A percentile compares a stretch with the other conserved stretches of the same genome.
Conservation (phyloP, 495 filamentous ascomycete genomes). For the Neurospora sublineolata region DNA sequence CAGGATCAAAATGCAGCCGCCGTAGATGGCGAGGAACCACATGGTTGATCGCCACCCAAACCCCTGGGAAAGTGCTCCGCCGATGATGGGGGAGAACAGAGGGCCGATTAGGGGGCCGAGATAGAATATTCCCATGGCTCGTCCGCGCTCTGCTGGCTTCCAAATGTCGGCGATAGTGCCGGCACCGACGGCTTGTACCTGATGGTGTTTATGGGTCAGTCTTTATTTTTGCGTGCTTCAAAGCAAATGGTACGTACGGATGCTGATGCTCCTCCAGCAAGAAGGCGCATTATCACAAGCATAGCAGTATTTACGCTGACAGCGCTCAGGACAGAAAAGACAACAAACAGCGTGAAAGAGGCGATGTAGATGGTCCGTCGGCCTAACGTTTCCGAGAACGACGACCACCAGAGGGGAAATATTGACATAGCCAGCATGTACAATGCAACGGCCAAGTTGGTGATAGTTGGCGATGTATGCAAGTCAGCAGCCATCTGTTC, state of each 20-base stretch:
- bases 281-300: constrained; percentile 74
- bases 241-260: constrained; percentile 21
- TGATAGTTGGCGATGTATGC: constrained; percentile 52
- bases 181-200: constrained; percentile 81
- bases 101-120: constrained; percentile 81
- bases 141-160: constrained; percentile 68
- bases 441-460: constrained; percentile 73
- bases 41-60: constrained; percentile 77
- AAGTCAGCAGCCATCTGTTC: constrained; percentile 56
- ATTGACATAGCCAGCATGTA: constrained; percentile 89
- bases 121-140: constrained; percentile 90
- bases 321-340: constrained; percentile 66
- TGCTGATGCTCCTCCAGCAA: constrained; percentile 74
- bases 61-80: constrained; percentile 57
- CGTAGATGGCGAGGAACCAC: constrained; percentile 79
- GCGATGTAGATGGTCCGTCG: constrained; percentile 75
- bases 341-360: constrained; percentile 69
- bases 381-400: constrained; percentile 74
- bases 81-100: constrained; percentile 75
- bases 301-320: constrained; percentile 66
- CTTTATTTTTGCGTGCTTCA: background rate
- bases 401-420: constrained; percentile 91
- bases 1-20: constrained; percentile 49
- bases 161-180: constrained; percentile 90
- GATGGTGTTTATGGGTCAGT: background rate